phyloP scores from a whole-genome alignment of 352 stramenopile genomes.

The Phytophthora pinifolia region DNA sequence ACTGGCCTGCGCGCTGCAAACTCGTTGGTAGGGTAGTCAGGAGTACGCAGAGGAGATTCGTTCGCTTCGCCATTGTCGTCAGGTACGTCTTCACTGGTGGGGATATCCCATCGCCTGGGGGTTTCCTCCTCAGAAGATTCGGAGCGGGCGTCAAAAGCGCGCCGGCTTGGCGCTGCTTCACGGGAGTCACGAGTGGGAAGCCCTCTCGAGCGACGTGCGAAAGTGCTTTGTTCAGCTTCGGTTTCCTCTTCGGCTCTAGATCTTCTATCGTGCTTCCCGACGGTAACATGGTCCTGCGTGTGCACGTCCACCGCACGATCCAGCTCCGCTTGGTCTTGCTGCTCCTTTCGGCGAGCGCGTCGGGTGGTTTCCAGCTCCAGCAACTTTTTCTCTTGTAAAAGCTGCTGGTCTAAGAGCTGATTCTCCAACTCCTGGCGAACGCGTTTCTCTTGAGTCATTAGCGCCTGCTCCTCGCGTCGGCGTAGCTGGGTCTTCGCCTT shows the following conservation, averaged over 20 bases:
- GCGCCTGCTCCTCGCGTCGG: conserved; percentile 41
- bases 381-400: conserved; percentile 50
- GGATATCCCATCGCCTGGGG: conserved; percentile 10
- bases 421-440: conserved; percentile 60
- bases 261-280: conserved; percentile 3
- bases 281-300: conserved; percentile 13
- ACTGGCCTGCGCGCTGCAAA: conserved; percentile 2
- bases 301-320: conserved; percentile 27
- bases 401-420: conserved; percentile 38
- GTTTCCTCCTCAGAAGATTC: conserved; percentile 10
- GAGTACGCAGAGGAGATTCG: conserved; percentile 8
- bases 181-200: neutral
- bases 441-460: conserved; percentile 52
- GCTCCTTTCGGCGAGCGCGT: conserved; percentile 29
- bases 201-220: conserved; percentile 1
- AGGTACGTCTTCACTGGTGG: conserved; percentile 1
- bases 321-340: conserved; percentile 28
- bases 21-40: conserved; percentile 9
- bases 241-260: neutral
- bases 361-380: conserved; percentile 41
- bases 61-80: conserved; percentile 4
- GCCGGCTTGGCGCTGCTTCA: conserved; percentile 7
- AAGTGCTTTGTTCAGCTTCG: neutral
- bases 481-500: conserved; percentile 36
- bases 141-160: conserved; percentile 8